Evolutionary conservation across 2,329 filamentous ascomycete species (phyloP).

Genomic region (Cercospora sp.): DNA sequence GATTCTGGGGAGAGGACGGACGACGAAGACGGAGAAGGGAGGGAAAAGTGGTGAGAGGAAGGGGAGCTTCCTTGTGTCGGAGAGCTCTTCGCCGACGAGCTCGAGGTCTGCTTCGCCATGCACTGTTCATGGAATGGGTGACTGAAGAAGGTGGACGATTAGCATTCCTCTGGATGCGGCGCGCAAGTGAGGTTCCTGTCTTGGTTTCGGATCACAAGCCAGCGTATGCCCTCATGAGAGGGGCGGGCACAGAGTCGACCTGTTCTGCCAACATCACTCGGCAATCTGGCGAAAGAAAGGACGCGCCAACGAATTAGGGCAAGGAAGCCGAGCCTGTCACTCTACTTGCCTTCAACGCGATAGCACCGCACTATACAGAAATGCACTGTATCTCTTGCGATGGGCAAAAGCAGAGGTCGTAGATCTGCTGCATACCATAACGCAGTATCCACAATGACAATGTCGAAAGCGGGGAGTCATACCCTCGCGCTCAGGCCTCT

Average conservation of each 20-base stretch:
- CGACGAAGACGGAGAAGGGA: not conserved
- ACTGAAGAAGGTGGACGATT: not conserved
- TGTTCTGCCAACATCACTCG: not conserved
- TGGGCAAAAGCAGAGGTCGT: not conserved
- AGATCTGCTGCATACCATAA: not conserved
- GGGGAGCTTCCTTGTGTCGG: not conserved
- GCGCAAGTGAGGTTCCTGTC: not conserved
- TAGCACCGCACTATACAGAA: not conserved
- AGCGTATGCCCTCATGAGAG: not conserved
- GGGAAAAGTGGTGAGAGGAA: not conserved
- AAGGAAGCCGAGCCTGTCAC: not conserved
- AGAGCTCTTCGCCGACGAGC: not conserved
- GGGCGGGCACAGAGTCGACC: not conserved
- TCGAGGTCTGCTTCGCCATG: not conserved
- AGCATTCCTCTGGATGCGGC: not conserved
- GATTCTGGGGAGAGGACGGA: not conserved
- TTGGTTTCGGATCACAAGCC: not conserved
- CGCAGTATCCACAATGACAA: not conserved
- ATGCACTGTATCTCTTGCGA: not conserved
- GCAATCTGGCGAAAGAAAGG: not conserved
- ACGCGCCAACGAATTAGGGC: not conserved
- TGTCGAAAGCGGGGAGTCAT: not conserved
- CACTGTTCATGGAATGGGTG: not conserved
- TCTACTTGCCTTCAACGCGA: not conserved
- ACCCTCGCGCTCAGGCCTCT: not conserved